Conservation (phyloP, 345 rosid species). For the Syzygium aqueum region DNA sequence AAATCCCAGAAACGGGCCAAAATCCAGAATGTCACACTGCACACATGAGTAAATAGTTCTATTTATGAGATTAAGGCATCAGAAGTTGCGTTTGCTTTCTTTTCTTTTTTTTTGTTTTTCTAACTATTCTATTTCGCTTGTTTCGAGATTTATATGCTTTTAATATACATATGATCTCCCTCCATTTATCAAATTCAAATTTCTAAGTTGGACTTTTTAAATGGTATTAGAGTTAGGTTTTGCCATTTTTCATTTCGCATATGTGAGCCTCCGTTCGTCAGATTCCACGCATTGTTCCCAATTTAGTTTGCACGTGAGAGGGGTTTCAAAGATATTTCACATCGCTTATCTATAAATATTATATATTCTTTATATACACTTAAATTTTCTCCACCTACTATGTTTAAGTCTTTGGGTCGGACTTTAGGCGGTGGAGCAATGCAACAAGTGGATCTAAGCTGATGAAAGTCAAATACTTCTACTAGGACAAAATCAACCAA, state of each 20-base stretch:
- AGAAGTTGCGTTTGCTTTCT: neutral
- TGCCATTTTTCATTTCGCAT: neutral
- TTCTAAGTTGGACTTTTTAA: neutral
- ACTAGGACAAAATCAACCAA: neutral
- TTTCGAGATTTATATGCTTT: too few species aligned
- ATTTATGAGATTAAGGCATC: neutral
- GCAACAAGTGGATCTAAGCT: neutral
- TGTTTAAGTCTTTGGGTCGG: too few species aligned
- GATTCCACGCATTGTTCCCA: neutral
- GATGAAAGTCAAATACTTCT: neutral
- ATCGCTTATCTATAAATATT: neutral
- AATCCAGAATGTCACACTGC: too few species aligned
- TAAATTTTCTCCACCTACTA: neutral
- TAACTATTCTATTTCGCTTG: too few species aligned
- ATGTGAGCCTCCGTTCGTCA: neutral
- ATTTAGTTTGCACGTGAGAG: neutral
- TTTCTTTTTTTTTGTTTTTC: too few species aligned
- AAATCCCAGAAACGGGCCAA: too few species aligned
- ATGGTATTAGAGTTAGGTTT: neutral
- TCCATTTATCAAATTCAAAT: neutral
- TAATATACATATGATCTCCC: neutral
- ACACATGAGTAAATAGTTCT: neutral
- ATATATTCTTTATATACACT: neutral
- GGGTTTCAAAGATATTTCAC: neutral
- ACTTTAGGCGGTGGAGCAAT: too few species aligned